A percentile compares a stretch with the other conserved stretches of the same genome.
These are phyloP conservation scores for Aegle marmelos DNA, from an alignment of 345 rosid genomes.

Conservation along the genomic window DNA sequence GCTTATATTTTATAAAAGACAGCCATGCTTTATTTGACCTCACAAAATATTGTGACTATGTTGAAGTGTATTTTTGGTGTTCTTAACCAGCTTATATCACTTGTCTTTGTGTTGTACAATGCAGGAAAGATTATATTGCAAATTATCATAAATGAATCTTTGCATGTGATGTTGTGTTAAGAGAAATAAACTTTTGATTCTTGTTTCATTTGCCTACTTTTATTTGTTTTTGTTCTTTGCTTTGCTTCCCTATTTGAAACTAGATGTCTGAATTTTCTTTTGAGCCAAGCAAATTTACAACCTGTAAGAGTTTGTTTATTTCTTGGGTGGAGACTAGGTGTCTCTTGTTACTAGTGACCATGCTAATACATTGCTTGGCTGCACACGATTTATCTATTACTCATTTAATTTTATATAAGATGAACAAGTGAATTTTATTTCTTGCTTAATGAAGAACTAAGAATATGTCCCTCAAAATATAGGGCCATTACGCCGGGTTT, in stretches of 20 bases:
- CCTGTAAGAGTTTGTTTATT: neutral
- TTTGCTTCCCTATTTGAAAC: neutral
- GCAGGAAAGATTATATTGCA: neutral
- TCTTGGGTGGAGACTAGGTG: neutral
- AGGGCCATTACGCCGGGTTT: slow-evolving; percentile 63
- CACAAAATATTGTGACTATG: neutral
- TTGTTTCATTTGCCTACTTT: neutral
- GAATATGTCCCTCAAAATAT: slow-evolving; percentile 19
- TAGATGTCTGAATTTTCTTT: neutral
- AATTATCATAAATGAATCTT: neutral
- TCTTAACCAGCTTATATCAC: neutral
- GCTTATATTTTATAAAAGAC: neutral
- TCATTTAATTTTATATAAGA: neutral
- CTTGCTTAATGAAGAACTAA: slow-evolving; percentile 5
- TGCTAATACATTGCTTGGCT: neutral
- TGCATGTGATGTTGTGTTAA: neutral
- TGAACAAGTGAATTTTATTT: neutral
- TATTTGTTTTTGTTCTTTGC: neutral
- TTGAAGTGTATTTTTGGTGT: neutral
- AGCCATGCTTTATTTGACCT: neutral
- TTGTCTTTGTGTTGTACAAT: neutral
- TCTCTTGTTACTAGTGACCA: neutral
- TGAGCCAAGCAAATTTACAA: neutral
- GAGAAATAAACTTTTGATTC: neutral
- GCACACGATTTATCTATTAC: neutral